Evolutionary conservation across 331 rosid species (phyloP).

Genomic region (Pyracantha coccinea): DNA sequence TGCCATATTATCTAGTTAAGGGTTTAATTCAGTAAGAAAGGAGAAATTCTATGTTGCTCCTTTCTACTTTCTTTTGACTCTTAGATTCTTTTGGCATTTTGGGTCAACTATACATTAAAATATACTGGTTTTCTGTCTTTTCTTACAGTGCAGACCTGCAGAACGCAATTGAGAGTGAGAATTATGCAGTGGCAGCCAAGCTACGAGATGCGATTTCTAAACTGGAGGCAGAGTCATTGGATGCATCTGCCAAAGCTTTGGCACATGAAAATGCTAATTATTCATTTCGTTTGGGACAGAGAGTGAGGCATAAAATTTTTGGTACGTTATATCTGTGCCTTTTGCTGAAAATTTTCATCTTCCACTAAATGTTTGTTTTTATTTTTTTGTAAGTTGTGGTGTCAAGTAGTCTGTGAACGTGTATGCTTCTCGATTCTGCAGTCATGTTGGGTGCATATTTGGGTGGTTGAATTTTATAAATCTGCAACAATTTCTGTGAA

Average conservation of each 20-base stretch:
- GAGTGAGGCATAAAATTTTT: conserved; percentile 65
- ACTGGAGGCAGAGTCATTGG: conserved; percentile 79
- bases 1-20: conserved; percentile 13
- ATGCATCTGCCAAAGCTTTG: conserved; percentile 71
- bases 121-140: conserved; percentile 5
- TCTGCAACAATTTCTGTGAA: conserved; percentile 12
- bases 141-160: conserved; percentile 77
- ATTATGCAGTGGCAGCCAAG: conserved; percentile 75
- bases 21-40: conserved; percentile 2
- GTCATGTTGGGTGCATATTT: background rate
- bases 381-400: background rate
- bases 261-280: conserved; percentile 74
- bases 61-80: background rate
- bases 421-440: background rate
- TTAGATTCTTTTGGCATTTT: background rate
- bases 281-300: conserved; percentile 83
- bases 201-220: conserved; percentile 70
- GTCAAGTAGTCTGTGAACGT: background rate
- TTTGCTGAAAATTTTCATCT: conserved; percentile 3
- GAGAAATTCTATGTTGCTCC: background rate
- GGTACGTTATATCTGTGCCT: conserved; percentile 31
- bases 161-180: conserved; percentile 63
- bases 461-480: conserved; percentile 12
- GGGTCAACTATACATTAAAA: conserved; percentile 1
- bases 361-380: no score